Evolutionary conservation across 441 rosid species (phyloP), one percentile per base, ranked within the genome.

Genomic region (Gossypium trilobum): DNA sequence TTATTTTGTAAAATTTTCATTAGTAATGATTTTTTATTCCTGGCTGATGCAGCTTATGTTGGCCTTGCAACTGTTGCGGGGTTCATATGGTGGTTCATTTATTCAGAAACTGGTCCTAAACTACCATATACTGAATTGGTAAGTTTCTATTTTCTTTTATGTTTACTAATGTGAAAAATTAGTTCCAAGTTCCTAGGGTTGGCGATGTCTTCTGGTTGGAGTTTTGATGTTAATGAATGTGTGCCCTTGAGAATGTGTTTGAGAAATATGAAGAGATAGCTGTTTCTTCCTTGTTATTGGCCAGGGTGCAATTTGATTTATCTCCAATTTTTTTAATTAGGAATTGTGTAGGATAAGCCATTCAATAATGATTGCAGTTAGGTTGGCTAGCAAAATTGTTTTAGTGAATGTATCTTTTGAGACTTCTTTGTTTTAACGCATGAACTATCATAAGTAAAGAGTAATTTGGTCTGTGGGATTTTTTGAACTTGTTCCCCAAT

Each of bases 21-120:
- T 70, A 29, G 2, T 31, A 48, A 57, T 29, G 36, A 16, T 11
- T 50, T 11, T 11, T 61, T 6, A 33, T 33, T 14, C 51, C 69
- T 74, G 78, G 55, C 65, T 73, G 77, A 50, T 85, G 87, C 90
- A 95, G 98, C 92, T 78, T 92, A 95, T 86, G 99, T 95, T 57
- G 99, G 99, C 70, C 89, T 95, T 77, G 98, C 99, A 66, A 95
- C 99, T 39, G 97, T 95, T 81, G 97, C 91, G 19, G 99, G 99
- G 78, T 95, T 95, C 71, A 80, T 95, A 74, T 95, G 99, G 99
- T 95, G 99, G 99, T 95, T 87, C 77, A 73, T 88, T 65, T 92
- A 95, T 83, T 85, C 95, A 29, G 93, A 88, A 55, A 82, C 78
- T 54, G 99, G 98, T 77, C 99, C 99, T 57, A 89, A 83, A 78